These are phyloP conservation scores for Papiliotrema terrestris DNA, from an alignment of 1,284 basidiomycete genomes.

Conservation along the genomic window DNA sequence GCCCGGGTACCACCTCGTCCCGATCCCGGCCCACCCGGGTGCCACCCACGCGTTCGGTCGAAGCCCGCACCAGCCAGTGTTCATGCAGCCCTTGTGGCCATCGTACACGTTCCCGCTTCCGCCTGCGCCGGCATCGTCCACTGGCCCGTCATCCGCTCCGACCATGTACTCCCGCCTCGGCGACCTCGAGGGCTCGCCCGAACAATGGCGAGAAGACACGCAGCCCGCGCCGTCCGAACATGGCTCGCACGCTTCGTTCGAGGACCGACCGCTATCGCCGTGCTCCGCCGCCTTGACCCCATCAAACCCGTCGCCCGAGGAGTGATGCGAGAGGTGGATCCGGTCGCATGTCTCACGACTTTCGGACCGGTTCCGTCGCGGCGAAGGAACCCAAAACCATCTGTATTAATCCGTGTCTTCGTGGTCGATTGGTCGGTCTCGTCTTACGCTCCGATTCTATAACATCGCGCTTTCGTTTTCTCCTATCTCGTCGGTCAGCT, in stretches of 20 bases:
- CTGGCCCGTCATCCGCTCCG: neutral
- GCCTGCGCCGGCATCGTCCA: slow-evolving; percentile 5
- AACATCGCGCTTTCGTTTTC: no score
- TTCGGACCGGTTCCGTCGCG: no score
- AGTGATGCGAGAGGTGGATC: neutral
- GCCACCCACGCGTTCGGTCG: slow-evolving; percentile 2
- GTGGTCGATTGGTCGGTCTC: no score
- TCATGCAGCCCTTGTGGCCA: slow-evolving; percentile 18
- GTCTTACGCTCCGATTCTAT: no score
- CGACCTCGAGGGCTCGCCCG: neutral
- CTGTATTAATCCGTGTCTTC: no score
- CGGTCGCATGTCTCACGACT: no score
- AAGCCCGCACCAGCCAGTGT: slow-evolving; percentile 14
- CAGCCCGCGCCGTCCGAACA: slow-evolving; percentile 2
- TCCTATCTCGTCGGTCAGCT: no score
- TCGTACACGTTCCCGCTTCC: slow-evolving; percentile 10
- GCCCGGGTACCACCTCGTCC: slow-evolving; percentile 35
- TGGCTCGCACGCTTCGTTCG: neutral
- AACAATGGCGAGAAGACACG: slow-evolving; percentile 1
- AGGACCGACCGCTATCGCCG: neutral
- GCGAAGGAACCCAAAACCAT: no score
- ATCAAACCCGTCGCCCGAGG: neutral
- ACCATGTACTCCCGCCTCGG: neutral
- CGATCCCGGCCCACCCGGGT: slow-evolving; percentile 16
- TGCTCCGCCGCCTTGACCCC: neutral